A percentile compares a stretch with the other conserved stretches of the same genome.
phyloP scores from a whole-genome alignment of 1,284 basidiomycete genomes.

The Fomes fomentarius region DNA sequence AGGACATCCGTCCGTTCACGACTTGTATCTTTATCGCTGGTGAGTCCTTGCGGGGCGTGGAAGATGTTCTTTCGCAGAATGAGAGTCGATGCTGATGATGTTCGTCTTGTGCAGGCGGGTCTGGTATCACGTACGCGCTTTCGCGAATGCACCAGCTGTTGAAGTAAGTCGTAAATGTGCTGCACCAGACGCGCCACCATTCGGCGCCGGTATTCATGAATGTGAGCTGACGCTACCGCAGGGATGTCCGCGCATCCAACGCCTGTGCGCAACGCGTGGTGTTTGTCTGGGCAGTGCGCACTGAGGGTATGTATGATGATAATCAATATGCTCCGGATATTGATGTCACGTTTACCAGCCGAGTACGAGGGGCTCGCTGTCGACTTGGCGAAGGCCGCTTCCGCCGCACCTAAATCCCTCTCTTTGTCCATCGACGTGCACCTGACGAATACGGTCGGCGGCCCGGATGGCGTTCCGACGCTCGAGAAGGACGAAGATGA shows the following conservation, averaged over 20 bases:
- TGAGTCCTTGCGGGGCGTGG: no score
- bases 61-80: no score
- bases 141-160: conserved; percentile 46
- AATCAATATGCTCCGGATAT: no score
- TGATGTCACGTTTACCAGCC: conserved; percentile 8
- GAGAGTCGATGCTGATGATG: neutral
- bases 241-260: conserved; percentile 28
- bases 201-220: neutral
- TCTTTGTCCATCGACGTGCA: conserved; percentile 24
- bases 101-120: conserved; percentile 40
- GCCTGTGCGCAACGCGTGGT: conserved; percentile 36
- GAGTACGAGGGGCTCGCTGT: conserved; percentile 27
- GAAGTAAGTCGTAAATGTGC: conserved; percentile 39
- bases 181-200: no score
- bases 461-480: conserved; percentile 1
- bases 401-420: conserved; percentile 15
- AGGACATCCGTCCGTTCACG: conserved; percentile 42
- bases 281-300: conserved; percentile 46
- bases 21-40: conserved; percentile 51
- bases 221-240: neutral
- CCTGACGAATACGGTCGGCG: conserved; percentile 16
- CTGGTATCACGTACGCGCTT: conserved; percentile 50
- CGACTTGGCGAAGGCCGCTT: conserved; percentile 18
- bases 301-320: no score
- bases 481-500: conserved; percentile 9